A percentile compares a stretch with the other conserved stretches of the same genome.
These are phyloP conservation scores for Colletotrichum melonis DNA, from an alignment of 2,329 filamentous ascomycete species.

Conservation along the genomic window DNA sequence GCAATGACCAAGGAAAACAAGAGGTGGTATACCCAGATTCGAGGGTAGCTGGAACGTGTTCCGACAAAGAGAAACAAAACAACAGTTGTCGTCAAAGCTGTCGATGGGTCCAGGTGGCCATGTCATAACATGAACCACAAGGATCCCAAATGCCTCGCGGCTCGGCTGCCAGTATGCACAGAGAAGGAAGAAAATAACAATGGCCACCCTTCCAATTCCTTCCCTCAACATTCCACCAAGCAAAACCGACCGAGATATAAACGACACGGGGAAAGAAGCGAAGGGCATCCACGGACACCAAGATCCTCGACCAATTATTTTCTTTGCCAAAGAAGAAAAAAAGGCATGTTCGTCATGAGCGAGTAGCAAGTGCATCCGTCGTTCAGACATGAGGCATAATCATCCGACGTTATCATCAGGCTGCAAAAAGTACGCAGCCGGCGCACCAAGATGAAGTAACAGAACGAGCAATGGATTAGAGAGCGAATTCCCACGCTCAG, in stretches of 20 bases:
- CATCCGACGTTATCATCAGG: slow-evolving; percentile 35
- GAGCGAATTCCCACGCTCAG: slow-evolving; percentile 43
- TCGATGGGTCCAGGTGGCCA: not conserved
- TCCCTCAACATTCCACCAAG: not conserved
- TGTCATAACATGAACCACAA: not conserved
- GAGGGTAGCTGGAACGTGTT: not conserved
- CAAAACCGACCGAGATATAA: slow-evolving; percentile 7
- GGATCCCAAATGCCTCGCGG: not conserved
- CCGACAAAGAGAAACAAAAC: not conserved
- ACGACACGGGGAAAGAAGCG: slow-evolving; percentile 23
- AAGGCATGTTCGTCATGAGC: slow-evolving; percentile 7
- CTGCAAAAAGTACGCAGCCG: not conserved
- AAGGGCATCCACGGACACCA: not conserved
- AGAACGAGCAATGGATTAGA: not conserved
- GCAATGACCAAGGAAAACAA: slow-evolving; percentile 9
- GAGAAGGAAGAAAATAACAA: slow-evolving; percentile 9
- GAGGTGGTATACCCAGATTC: not conserved
- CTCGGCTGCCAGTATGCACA: not conserved
- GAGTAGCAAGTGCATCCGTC: slow-evolving; percentile 16
- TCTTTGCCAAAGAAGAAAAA: slow-evolving; percentile 1
- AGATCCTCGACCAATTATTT: slow-evolving; percentile 5
- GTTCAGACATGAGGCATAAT: slow-evolving; percentile 32
- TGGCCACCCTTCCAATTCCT: not conserved
- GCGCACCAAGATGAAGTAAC: not conserved
- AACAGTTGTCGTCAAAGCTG: not conserved